phyloP scores from a whole-genome alignment of 1,139 yeast species.

The Arxiozyma telluris region DNA sequence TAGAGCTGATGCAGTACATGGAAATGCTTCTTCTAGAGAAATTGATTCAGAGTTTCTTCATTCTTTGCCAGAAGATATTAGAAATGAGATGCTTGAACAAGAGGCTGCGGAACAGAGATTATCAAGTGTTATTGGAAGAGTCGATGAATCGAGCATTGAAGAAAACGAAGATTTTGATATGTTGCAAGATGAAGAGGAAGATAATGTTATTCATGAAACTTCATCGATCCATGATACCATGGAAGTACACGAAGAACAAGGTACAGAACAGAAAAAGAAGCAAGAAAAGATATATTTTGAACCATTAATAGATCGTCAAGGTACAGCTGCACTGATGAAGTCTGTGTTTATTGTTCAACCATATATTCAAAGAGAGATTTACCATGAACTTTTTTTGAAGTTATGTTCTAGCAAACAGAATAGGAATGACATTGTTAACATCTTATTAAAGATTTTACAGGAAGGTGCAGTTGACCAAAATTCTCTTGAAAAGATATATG shows the following conservation, averaged over 20 bases:
- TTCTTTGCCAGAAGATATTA: constrained; percentile 67
- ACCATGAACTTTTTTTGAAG: constrained; percentile 59
- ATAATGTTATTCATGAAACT: constrained; percentile 14
- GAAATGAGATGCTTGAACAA: constrained; percentile 66
- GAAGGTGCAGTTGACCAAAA: constrained; percentile 62
- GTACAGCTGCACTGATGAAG: constrained; percentile 65
- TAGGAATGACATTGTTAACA: constrained; percentile 65
- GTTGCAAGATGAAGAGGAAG: constrained; percentile 17
- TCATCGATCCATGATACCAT: constrained; percentile 17
- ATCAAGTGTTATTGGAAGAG: constrained; percentile 21
- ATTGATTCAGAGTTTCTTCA: constrained; percentile 75
- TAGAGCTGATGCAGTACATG: constrained; percentile 40
- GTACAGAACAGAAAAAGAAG: constrained; percentile 24
- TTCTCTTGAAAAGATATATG: constrained; percentile 57
- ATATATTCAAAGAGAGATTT: constrained; percentile 51
- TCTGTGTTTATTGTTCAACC: constrained; percentile 69
- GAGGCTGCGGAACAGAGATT: constrained; percentile 45
- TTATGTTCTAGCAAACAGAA: constrained; percentile 73
- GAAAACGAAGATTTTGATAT: constrained; percentile 19
- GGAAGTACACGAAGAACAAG: constrained; percentile 10
- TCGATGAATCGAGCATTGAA: constrained; percentile 22
- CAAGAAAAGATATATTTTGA: constrained; percentile 42
- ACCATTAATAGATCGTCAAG: constrained; percentile 67
- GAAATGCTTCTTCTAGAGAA: constrained; percentile 44
- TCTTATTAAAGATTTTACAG: constrained; percentile 58